Evolutionary conservation across 805 yeast species (phyloP), one percentile per base, ranked within the genome.

Genomic region (Lipomyces japonicus): DNA sequence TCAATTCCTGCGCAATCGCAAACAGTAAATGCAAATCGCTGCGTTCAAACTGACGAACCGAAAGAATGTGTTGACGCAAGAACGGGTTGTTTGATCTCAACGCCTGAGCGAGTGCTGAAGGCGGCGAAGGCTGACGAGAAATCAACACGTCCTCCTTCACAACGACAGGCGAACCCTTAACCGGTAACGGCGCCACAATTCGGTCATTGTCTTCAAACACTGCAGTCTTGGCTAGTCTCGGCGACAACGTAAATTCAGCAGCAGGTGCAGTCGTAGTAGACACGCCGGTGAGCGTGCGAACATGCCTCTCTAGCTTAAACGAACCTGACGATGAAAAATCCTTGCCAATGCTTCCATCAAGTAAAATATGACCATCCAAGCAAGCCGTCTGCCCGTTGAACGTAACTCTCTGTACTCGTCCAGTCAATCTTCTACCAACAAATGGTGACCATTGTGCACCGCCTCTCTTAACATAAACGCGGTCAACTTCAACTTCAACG

Each of bases 1-100:
- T 81, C 89, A 93, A 83, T 72, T 95, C 97, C 75, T 91, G 96
- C 36, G 99, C 98, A 63, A 93, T 95, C 23, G 96, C 84, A 74
- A 93, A 93, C 67, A 93, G 76, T 25, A 89, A 80, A 68, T 91
- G 98, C 70, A 95, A 76, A 67, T 91, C 95, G 53, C 89, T 77
- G 71, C 97, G 84, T 58, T 79, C 76, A 67, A 91, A 81, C 66
- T 89, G 91, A 65, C 82, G 82, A 46, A 95, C 97, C 30, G 96
- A 87, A 63, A 88, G 74, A 49, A 93, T 82, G 47, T 90, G 85
- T 69, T 82, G 84, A 66, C 96, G 81, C 69, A 89, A 76, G 79
- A 91, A 93, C 59, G 96, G 89, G 71, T 91, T 91, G 73, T 86
- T 81, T 61, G 77, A 71, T 67, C 95, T 82, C 66, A 93, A 81